phyloP scores from a whole-genome alignment of 768 basidiomycete species.

The Baorangia bicolor region DNA sequence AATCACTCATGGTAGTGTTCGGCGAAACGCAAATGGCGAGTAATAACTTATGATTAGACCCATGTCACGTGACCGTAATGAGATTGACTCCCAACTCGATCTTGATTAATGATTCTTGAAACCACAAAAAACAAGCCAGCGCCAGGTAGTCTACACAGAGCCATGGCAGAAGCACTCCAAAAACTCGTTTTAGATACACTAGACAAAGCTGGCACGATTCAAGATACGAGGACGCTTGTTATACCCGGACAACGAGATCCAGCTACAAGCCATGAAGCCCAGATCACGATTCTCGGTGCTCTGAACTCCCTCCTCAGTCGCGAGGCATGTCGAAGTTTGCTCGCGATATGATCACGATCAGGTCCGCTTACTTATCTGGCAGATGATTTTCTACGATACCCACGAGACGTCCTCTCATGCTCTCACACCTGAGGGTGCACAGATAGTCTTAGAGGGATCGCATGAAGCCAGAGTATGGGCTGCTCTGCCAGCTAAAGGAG shows the following conservation, averaged over 20 bases:
- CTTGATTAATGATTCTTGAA: neutral
- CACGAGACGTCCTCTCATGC: conserved; percentile 74
- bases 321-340: conserved; percentile 53
- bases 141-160: conserved; percentile 1
- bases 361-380: conserved; percentile 13
- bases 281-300: conserved; percentile 83
- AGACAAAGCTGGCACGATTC: conserved; percentile 50
- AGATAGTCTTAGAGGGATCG: conserved; percentile 79
- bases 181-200: conserved; percentile 76
- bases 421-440: conserved; percentile 79
- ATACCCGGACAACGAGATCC: conserved; percentile 61
- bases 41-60: neutral
- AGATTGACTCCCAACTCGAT: conserved; percentile 16
- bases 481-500: conserved; percentile 70
- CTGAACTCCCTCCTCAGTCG: conserved; percentile 87
- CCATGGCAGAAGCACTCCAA: conserved; percentile 79
- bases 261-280: conserved; percentile 69
- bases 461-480: conserved; percentile 96
- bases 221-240: conserved; percentile 66
- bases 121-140: neutral
- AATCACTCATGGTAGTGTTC: conserved; percentile 15
- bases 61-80: conserved; percentile 17
- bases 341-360: conserved; percentile 1
- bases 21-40: neutral
- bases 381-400: conserved; percentile 85